Percentiles rank a stretch among this genome's conserved stretches.
Evolutionary conservation across 495 filamentous ascomycete genomes (phyloP).

Genomic region (Hypoxylon trugodes): DNA sequence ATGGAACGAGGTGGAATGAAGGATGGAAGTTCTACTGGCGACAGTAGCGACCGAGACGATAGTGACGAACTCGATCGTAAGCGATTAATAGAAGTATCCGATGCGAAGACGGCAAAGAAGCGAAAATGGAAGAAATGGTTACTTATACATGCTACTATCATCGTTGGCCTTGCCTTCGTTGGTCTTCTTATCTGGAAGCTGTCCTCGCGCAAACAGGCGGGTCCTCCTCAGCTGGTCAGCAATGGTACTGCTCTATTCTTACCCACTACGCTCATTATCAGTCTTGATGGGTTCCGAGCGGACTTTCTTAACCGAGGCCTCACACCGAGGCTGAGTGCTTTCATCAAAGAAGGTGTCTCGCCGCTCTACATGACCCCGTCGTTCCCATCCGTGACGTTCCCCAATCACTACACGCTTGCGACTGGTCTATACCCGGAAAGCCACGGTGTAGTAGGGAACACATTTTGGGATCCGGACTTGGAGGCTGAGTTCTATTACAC

Average conservation of each 20-base stretch:
- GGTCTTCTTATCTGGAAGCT: constrained; percentile 60
- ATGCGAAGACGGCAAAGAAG: constrained; percentile 53
- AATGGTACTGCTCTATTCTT: constrained; percentile 88
- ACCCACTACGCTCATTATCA: constrained; percentile 92
- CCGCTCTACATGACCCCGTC: constrained; percentile 90
- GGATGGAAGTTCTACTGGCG: constrained; percentile 64
- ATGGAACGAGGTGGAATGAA: constrained; percentile 84
- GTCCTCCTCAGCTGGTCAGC: constrained; percentile 54
- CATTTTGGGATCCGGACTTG: constrained; percentile 84
- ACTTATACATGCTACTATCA: constrained; percentile 62
- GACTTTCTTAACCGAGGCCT: constrained; percentile 87
- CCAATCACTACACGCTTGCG: constrained; percentile 96
- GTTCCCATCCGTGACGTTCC: constrained; percentile 97
- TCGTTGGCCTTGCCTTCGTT: constrained; percentile 60
- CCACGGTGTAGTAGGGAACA: constrained; percentile 93
- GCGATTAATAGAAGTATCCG: constrained; percentile 52
- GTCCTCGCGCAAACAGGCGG: constrained; percentile 47
- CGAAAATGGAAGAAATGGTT: constrained; percentile 59
- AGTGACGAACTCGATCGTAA: constrained; percentile 63
- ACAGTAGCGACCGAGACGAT: constrained; percentile 63
- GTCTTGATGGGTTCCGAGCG: constrained; percentile 95
- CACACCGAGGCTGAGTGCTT: constrained; percentile 81
- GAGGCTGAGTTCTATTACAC: constrained; percentile 89
- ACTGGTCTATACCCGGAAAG: constrained; percentile 92
- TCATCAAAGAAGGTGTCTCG: constrained; percentile 85